phyloP scores from a whole-genome alignment of 129 eudicot species.

The Centrapalus pauciflorus region DNA sequence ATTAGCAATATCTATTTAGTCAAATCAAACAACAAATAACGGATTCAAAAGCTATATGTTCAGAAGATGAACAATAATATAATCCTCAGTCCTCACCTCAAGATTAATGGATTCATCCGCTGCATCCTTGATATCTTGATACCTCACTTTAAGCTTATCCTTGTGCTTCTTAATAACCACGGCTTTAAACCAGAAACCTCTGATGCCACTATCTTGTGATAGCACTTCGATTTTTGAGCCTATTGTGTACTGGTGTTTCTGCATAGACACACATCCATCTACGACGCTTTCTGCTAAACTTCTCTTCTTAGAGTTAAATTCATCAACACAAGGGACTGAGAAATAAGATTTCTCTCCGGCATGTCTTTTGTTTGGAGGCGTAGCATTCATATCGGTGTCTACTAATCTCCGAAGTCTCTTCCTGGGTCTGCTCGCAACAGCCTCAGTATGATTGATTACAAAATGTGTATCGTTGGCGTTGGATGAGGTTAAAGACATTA shows the following conservation, averaged over 20 bases:
- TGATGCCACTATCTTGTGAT: slow-evolving; percentile 89
- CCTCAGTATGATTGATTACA: no score
- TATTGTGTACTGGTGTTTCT: slow-evolving; percentile 15
- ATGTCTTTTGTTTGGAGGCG: no score
- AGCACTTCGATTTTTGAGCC: slow-evolving; percentile 77
- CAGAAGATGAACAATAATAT: background rate
- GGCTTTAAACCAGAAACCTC: slow-evolving; percentile 90
- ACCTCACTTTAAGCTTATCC: slow-evolving; percentile 66
- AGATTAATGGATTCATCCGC: slow-evolving; percentile 54
- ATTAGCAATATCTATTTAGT: background rate
- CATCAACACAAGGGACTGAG: background rate
- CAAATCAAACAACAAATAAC: background rate
- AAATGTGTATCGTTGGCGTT: no score
- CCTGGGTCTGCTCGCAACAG: slow-evolving; percentile 38
- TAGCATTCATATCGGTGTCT: no score
- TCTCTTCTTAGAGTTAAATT: background rate
- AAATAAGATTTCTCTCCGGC: no score
- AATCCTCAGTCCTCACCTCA: slow-evolving; percentile 48
- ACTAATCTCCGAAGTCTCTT: slow-evolving; percentile 51
- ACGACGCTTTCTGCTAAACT: background rate
- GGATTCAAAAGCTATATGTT: background rate
- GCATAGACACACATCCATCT: no score
- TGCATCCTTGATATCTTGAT: slow-evolving; percentile 74
- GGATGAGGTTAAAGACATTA: slow-evolving; percentile 16
- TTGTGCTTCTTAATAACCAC: slow-evolving; percentile 57